Evolutionary conservation across 305 asterid genomes (phyloP).

Genomic region (Caryopteris hybrid): DNA sequence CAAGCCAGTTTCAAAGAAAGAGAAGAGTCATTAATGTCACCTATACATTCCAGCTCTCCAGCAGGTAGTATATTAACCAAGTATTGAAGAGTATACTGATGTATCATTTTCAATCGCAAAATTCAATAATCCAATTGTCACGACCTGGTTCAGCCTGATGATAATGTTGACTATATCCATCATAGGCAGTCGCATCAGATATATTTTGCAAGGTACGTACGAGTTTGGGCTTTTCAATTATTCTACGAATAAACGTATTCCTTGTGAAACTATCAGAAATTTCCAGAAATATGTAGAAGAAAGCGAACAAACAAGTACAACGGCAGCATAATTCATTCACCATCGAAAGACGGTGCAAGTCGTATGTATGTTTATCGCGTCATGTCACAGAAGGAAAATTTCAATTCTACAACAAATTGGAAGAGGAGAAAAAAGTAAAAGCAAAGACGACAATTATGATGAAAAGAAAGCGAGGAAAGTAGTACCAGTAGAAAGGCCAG

Average conservation of each 20-base stretch:
- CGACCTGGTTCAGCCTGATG: neutral
- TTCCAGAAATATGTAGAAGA: neutral
- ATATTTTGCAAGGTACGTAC: neutral
- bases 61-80: no score
- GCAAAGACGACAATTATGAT: no score
- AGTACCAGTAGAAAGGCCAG: slow-evolving; percentile 89
- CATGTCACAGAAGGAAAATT: no score
- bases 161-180: neutral
- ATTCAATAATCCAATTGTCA: no score
- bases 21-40: no score
- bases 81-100: no score
- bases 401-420: neutral
- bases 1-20: no score
- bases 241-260: neutral
- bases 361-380: neutral
- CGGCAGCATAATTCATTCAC: neutral
- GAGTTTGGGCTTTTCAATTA: neutral
- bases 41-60: no score
- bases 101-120: no score
- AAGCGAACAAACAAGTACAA: neutral
- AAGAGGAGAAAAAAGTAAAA: neutral
- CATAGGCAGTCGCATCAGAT: neutral
- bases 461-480: neutral
- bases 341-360: neutral
- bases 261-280: neutral